Evolutionary conservation across 202 grass and related monocot species (phyloP).

Genomic region (Carex arenaria): DNA sequence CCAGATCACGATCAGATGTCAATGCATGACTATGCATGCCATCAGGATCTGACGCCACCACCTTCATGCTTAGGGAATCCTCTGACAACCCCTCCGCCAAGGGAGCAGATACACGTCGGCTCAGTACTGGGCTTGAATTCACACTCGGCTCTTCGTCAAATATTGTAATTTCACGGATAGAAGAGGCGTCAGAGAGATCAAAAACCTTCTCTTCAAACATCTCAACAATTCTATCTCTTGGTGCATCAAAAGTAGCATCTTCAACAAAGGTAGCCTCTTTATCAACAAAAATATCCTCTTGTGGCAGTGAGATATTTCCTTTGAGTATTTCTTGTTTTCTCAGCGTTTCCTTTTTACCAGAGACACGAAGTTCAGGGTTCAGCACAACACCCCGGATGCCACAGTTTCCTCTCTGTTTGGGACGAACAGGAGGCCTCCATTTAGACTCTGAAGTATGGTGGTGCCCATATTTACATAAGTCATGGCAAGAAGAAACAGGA

Average conservation of each 20-base stretch:
- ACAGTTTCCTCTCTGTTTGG: not conserved
- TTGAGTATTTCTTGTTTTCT: conserved; percentile 18
- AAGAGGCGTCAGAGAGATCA: conserved; percentile 23
- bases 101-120: not conserved
- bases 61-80: conserved; percentile 52
- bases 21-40: not conserved
- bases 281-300: conserved; percentile 35
- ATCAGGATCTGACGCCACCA: conserved; percentile 35
- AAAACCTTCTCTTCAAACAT: conserved; percentile 28
- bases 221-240: not conserved
- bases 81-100: conserved; percentile 23
- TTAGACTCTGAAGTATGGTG: conserved; percentile 50
- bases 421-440: conserved; percentile 26
- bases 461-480: conserved; percentile 67
- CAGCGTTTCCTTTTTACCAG: conserved; percentile 6
- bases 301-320: conserved; percentile 18
- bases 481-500: conserved; percentile 67
- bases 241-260: not conserved
- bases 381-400: conserved; percentile 11
- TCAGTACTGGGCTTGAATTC: not conserved
- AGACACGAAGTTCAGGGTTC: conserved; percentile 10
- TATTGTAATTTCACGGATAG: not conserved
- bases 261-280: conserved; percentile 20
- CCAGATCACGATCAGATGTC: not conserved
- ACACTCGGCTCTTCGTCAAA: not conserved